Evolutionary conservation across 495 filamentous ascomycete genomes (phyloP).

Genomic region (Aspergillus wentii): DNA sequence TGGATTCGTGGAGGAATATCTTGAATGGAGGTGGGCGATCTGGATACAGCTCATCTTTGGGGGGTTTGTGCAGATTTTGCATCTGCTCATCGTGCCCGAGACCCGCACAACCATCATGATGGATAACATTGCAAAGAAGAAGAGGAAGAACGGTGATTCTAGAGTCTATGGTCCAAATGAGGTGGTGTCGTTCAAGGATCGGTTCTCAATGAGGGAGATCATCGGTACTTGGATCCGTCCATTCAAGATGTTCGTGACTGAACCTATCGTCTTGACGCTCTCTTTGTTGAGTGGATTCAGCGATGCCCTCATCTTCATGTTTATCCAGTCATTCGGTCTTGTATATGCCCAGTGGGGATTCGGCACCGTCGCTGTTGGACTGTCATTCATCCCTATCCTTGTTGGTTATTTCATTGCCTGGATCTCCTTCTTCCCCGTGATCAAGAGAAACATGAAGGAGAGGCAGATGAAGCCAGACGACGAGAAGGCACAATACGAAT

Average conservation of each 20-base stretch:
- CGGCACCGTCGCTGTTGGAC: constrained; percentile 41
- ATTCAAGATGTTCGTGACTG: constrained; percentile 57
- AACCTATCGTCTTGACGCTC: constrained; percentile 54
- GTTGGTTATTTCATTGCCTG: constrained; percentile 61
- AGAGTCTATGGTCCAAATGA: constrained; percentile 61
- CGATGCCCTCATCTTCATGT: constrained; percentile 63
- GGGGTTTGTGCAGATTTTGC: constrained; percentile 47
- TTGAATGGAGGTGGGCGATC: constrained; percentile 51
- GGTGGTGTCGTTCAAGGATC: constrained; percentile 50
- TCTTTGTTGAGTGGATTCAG: constrained; percentile 58
- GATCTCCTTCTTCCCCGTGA: constrained; percentile 48
- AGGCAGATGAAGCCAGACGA: constrained; percentile 44
- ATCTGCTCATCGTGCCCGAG: constrained; percentile 52
- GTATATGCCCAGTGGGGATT: constrained; percentile 60
- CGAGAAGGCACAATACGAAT: constrained; percentile 55
- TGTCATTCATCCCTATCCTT: constrained; percentile 56
- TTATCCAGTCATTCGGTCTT: constrained; percentile 55
- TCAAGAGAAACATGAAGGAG: constrained; percentile 44
- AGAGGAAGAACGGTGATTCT: constrained; percentile 48
- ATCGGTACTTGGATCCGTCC: constrained; percentile 51
- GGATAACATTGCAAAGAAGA: constrained; percentile 53
- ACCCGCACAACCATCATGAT: constrained; percentile 56
- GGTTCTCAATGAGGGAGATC: constrained; percentile 53
- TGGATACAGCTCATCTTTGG: constrained; percentile 60
- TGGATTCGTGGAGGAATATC: constrained; percentile 50